phyloP scores from a whole-genome alignment of 2,329 filamentous ascomycete species.

The Dothistroma septosporum region DNA sequence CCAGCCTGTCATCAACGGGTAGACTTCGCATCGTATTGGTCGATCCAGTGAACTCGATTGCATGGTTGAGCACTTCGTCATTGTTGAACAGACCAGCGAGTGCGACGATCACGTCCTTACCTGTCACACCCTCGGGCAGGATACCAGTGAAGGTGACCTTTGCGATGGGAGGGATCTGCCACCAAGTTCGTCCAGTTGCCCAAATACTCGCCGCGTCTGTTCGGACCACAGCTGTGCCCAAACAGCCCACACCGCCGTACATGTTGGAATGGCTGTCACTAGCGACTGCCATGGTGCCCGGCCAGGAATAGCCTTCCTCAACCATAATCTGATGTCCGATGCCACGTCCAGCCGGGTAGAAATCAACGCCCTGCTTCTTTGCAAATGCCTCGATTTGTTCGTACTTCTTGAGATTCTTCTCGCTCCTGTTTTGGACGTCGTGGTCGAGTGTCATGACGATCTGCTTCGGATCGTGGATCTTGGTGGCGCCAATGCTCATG shows the following conservation, averaged over 20 bases:
- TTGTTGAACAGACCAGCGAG: slow-evolving; percentile 82
- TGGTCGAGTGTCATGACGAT: slow-evolving; percentile 83
- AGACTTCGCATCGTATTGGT: slow-evolving; percentile 72
- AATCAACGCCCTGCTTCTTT: slow-evolving; percentile 67
- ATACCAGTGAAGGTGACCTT: slow-evolving; percentile 73
- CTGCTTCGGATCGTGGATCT: slow-evolving; percentile 67
- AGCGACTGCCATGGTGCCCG: slow-evolving; percentile 76
- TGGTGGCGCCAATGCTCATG: slow-evolving; percentile 74
- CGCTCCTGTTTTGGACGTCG: slow-evolving; percentile 78
- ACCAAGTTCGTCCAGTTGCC: slow-evolving; percentile 81
- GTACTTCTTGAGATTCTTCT: slow-evolving; percentile 80
- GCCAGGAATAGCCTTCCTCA: slow-evolving; percentile 81
- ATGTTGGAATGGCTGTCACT: slow-evolving; percentile 74
- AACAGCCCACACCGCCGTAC: slow-evolving; percentile 74
- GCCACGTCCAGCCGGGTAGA: slow-evolving; percentile 71
- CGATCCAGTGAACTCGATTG: slow-evolving; percentile 79
- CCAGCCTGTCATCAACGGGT: slow-evolving; percentile 67
- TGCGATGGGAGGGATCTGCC: slow-evolving; percentile 79
- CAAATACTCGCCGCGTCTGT: slow-evolving; percentile 85
- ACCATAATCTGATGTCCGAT: slow-evolving; percentile 94
- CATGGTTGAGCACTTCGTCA: slow-evolving; percentile 85
- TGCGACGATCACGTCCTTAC: slow-evolving; percentile 91
- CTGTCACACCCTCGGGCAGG: slow-evolving; percentile 74
- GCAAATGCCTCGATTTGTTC: slow-evolving; percentile 77
- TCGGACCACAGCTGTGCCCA: slow-evolving; percentile 78